Base-by-base conservation (phyloP, 73 alveolate genomes). In the Breviolum minutum region DNA sequence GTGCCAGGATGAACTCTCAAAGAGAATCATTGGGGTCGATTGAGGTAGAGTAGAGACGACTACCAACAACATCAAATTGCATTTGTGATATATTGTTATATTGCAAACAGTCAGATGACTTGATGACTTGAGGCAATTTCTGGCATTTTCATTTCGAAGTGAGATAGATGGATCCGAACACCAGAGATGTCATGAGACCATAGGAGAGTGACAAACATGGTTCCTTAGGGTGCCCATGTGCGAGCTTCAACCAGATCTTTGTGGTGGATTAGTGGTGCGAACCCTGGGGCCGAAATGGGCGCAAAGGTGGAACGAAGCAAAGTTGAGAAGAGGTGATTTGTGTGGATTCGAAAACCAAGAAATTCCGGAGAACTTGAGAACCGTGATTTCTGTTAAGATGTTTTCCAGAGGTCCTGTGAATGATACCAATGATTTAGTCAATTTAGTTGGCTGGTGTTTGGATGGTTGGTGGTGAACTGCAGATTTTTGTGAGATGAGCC, bases 241-340 rank as follows among this genome's bases (percentile, higher is more conserved):
- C 48, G 97, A 91, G 97, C 54, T 91, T 77, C 97, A 91, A 66
- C 97, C 97, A 5, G 97, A 91, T 16, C 79, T 91, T 27, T 27
- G 64, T 12, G 97, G 97, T 6, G 88, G 89, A 22, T n/a, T 91
- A 79, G 97, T 91, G 89, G 97, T 20, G n/a, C 19, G 27, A 40
- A 40, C 77, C 89, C 79, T 22, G 54, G 87, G 8, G 22, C 3
- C 3, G 54, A 40, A 40, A 40, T 40, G 70, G 20, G 8, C n/a
- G 8, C 13, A 71, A 3, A 14, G 40, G 82, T 26, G 82, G 32
- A 26, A 26, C 82, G 82, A 12, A 24, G n/a, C 4, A 71, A 71
- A 11, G 26, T 27, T 71, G 22, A 8, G 81, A 1, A 71, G 82
- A 16, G 29, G 54, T 40, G 54, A 3, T 40, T 40, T 40, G 54